These are phyloP conservation scores for Diaporthe vexans DNA, from an alignment of 2,329 filamentous ascomycete species.

Conservation along the genomic window DNA sequence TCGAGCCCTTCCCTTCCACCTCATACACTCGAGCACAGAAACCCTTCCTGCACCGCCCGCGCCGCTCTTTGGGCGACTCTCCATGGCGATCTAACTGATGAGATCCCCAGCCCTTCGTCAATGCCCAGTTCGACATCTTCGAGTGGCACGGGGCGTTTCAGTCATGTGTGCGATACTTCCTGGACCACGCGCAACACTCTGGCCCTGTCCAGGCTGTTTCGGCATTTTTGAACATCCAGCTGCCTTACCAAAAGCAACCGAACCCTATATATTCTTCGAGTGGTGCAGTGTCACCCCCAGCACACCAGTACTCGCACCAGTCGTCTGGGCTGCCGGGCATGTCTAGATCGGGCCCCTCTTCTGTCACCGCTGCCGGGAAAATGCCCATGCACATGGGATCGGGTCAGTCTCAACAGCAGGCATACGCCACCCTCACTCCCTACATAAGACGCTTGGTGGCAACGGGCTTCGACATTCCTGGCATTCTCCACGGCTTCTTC, in stretches of 20 bases:
- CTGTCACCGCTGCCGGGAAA: slow-evolving; percentile 26
- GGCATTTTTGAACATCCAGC: slow-evolving; percentile 90
- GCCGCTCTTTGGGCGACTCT: slow-evolving; percentile 3
- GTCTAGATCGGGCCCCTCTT: slow-evolving; percentile 39
- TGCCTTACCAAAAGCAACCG: slow-evolving; percentile 82
- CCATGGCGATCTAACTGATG: slow-evolving; percentile 28
- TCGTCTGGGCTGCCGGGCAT: slow-evolving; percentile 51
- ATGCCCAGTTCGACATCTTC: slow-evolving; percentile 80
- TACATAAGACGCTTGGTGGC: slow-evolving; percentile 92
- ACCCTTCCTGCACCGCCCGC: slow-evolving; percentile 8
- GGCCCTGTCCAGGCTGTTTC: slow-evolving; percentile 88
- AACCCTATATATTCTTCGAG: slow-evolving; percentile 60
- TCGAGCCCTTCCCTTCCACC: slow-evolving; percentile 26
- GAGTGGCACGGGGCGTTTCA: slow-evolving; percentile 95
- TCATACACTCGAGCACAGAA: not conserved
- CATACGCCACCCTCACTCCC: slow-evolving; percentile 79
- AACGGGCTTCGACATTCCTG: slow-evolving; percentile 89
- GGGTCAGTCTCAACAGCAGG: slow-evolving; percentile 41
- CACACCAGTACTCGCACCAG: slow-evolving; percentile 47
- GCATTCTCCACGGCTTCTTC: slow-evolving; percentile 94
- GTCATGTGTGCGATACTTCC: slow-evolving; percentile 90
- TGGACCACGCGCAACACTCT: slow-evolving; percentile 90
- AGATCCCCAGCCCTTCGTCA: slow-evolving; percentile 58
- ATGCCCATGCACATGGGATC: slow-evolving; percentile 35
- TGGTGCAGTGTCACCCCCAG: slow-evolving; percentile 52